phyloP scores from a whole-genome alignment of 2,329 filamentous ascomycete species.

The Aspergillus ochraceoroseus region DNA sequence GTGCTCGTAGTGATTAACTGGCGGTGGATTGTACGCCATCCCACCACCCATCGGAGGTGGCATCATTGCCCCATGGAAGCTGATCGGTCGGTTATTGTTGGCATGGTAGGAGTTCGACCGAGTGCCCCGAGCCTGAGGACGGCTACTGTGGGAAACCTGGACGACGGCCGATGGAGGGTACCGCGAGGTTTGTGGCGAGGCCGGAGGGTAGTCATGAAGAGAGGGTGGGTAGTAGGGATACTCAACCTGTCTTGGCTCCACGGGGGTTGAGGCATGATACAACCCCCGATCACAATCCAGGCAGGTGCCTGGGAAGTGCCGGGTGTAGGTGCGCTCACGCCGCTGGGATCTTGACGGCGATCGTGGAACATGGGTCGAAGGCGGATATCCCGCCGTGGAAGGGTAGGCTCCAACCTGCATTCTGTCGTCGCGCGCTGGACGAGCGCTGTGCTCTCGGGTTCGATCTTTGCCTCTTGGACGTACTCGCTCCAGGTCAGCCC shows the following conservation, averaged over 20 bases:
- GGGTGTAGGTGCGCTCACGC: slow-evolving; percentile 30
- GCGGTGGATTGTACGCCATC: slow-evolving; percentile 28
- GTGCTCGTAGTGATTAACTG: slow-evolving; percentile 31
- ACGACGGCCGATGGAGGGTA: slow-evolving; percentile 29
- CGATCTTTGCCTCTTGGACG: slow-evolving; percentile 33
- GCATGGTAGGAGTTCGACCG: slow-evolving; percentile 38
- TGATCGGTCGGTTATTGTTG: slow-evolving; percentile 35
- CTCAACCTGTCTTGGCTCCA: slow-evolving; percentile 33
- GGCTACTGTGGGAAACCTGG: slow-evolving; percentile 29
- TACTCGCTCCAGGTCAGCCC: slow-evolving; percentile 26
- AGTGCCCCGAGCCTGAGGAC: slow-evolving; percentile 26
- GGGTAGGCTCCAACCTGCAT: slow-evolving; percentile 36
- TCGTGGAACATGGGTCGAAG: slow-evolving; percentile 27
- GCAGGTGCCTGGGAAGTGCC: slow-evolving; percentile 32
- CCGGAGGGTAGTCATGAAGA: slow-evolving; percentile 31
- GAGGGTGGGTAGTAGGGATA: slow-evolving; percentile 30
- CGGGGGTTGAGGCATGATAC: slow-evolving; percentile 32
- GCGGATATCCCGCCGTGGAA: slow-evolving; percentile 28
- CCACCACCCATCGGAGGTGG: slow-evolving; percentile 28
- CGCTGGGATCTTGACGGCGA: slow-evolving; percentile 35
- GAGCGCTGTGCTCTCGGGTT: slow-evolving; percentile 28
- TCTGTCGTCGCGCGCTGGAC: slow-evolving; percentile 31
- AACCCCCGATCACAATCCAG: slow-evolving; percentile 36
- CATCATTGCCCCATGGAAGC: slow-evolving; percentile 35
- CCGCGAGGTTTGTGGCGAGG: slow-evolving; percentile 29